Conservation (phyloP, 2,329 filamentous ascomycete genomes). For the Chaetomiaceae sp. region DNA sequence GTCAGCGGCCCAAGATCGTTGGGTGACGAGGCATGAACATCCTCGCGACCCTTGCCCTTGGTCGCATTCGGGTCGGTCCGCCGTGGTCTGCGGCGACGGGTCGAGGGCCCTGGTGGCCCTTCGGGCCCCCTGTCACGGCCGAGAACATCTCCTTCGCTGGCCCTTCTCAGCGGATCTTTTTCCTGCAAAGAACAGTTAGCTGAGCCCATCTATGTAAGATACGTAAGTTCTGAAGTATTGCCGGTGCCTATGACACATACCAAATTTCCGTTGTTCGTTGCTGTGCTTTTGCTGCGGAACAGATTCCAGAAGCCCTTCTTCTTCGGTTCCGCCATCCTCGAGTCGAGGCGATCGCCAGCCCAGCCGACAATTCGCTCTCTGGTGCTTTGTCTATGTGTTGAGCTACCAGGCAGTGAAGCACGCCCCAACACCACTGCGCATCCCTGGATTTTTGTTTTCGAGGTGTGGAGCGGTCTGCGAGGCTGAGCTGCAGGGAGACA, state of each 20-base stretch:
- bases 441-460: neutral
- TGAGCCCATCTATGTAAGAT: neutral
- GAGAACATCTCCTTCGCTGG: conserved; percentile 31
- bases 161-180: conserved; percentile 28
- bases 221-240: too few relatives aligned
- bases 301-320: conserved; percentile 46
- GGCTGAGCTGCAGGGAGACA: conserved; percentile 11
- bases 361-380: neutral
- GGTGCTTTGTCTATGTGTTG: neutral
- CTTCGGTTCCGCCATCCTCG: conserved; percentile 23
- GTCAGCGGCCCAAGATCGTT: conserved; percentile 36
- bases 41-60: conserved; percentile 37
- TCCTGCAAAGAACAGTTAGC: conserved; percentile 24
- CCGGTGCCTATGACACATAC: conserved; percentile 26
- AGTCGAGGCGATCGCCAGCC: neutral
- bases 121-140: conserved; percentile 22
- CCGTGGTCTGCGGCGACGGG: conserved; percentile 38
- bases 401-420: neutral
- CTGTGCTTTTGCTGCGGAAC: conserved; percentile 42
- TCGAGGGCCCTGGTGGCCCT: conserved; percentile 10
- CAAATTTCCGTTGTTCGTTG: conserved; percentile 32
- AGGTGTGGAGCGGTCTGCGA: conserved; percentile 14
- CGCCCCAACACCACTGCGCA: conserved; percentile 1
- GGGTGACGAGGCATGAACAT: conserved; percentile 26
- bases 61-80: conserved; percentile 33